Conservation (phyloP, 2,329 filamentous ascomycete species). For the Magnaporthiopsis incrustans region DNA sequence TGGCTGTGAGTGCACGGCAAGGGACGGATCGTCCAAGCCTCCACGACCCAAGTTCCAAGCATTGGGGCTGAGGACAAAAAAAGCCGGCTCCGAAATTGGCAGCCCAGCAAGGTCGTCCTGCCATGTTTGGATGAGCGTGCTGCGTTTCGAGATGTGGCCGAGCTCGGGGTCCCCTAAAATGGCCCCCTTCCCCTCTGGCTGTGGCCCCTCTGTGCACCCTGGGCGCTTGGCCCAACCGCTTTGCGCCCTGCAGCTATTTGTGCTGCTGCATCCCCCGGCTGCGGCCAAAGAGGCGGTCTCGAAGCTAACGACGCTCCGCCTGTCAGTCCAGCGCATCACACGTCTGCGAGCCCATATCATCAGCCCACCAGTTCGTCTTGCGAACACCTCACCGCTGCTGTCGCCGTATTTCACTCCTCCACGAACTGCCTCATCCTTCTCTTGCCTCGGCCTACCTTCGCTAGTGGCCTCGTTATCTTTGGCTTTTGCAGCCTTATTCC, state of each 20-base stretch:
- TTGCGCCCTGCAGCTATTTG: background rate
- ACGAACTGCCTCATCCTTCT: no score
- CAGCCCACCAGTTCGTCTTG: background rate
- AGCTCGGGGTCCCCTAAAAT: background rate
- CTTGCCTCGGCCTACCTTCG: background rate
- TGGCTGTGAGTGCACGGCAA: background rate
- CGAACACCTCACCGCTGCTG: background rate
- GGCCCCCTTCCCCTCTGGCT: background rate
- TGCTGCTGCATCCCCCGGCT: background rate
- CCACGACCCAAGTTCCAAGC: no score
- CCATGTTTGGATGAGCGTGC: background rate
- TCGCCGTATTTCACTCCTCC: background rate
- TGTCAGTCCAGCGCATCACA: constrained; percentile 6
- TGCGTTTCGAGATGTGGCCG: background rate
- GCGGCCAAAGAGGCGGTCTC: background rate
- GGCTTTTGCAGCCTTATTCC: background rate
- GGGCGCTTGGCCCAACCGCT: background rate
- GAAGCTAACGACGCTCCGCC: background rate
- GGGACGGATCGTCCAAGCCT: background rate
- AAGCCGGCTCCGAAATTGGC: background rate
- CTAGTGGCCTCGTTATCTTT: background rate
- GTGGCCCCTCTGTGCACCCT: background rate
- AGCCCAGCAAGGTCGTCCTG: background rate
- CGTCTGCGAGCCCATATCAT: background rate
- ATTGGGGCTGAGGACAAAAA: background rate